These are phyloP conservation scores for Pleurotus tuoliensis DNA, from an alignment of 768 basidiomycete species.

Conservation along the genomic window DNA sequence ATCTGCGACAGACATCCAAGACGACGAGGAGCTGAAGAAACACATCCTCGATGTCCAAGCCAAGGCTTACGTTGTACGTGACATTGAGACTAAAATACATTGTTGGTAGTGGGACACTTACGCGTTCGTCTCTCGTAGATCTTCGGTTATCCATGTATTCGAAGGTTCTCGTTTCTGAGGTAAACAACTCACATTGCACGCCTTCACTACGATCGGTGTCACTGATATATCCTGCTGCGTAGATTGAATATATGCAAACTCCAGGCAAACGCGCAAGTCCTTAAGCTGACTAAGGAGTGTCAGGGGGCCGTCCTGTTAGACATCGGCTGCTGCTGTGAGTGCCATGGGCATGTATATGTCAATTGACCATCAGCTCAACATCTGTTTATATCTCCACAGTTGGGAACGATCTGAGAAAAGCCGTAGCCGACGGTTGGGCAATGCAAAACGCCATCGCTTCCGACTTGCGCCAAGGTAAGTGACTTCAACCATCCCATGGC, in stretches of 20 bases:
- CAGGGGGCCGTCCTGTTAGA: conserved; percentile 34
- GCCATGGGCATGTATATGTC: not conserved
- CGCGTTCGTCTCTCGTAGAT: conserved; percentile 13
- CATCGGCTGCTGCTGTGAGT: conserved; percentile 40
- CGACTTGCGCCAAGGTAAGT: conserved; percentile 28
- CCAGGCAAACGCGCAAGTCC: conserved; percentile 27
- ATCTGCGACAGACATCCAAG: conserved; percentile 29
- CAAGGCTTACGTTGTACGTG: conserved; percentile 27
- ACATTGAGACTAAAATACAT: too few species aligned
- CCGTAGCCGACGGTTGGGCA: conserved; percentile 36
- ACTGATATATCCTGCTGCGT: not conserved
- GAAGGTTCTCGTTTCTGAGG: conserved; percentile 24
- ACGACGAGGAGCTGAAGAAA: conserved; percentile 32
- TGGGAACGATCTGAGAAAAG: conserved; percentile 36
- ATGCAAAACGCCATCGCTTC: conserved; percentile 30
- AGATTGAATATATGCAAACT: conserved; percentile 28
- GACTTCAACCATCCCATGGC: too few species aligned
- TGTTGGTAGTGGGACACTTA: not conserved
- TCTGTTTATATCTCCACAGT: conserved; percentile 20
- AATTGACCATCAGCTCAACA: not conserved
- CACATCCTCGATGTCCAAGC: conserved; percentile 36
- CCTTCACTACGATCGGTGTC: not conserved
- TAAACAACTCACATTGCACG: conserved; percentile 2
- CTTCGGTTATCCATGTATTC: conserved; percentile 28
- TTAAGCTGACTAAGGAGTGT: conserved; percentile 20